Conservation (phyloP, 352 stramenopile species). For the Globisporangium solare region DNA sequence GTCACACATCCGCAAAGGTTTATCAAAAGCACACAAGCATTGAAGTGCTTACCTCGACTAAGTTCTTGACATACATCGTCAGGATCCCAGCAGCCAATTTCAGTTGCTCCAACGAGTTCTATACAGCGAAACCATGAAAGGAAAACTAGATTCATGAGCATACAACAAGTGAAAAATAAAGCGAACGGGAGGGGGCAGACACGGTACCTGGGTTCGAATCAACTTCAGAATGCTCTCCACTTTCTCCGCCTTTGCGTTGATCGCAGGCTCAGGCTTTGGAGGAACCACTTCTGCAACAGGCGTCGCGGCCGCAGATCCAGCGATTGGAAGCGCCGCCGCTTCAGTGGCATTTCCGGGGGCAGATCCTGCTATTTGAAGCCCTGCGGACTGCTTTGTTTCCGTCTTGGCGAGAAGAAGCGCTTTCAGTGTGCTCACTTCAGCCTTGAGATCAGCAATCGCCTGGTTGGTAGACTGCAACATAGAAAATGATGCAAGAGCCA, state of each 20-base stretch:
- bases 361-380: neutral
- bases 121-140: neutral
- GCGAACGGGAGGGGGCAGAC: neutral
- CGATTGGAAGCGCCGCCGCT: neutral
- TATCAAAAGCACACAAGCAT: neutral
- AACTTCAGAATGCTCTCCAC: conserved; percentile 46
- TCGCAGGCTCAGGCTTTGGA: conserved; percentile 2
- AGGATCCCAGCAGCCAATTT: conserved; percentile 66
- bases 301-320: neutral
- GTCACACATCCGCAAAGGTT: neutral
- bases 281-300: neutral
- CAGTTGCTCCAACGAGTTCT: conserved; percentile 73
- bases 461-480: conserved; percentile 30
- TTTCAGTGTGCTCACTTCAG: conserved; percentile 65
- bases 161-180: neutral
- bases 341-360: neutral
- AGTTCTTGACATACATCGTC: conserved; percentile 86
- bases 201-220: conserved; percentile 40
- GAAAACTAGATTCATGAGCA: conserved; percentile 1
- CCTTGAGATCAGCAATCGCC: conserved; percentile 62
- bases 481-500: no score
- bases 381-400: conserved; percentile 6
- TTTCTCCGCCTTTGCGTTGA: conserved; percentile 31
- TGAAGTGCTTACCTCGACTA: conserved; percentile 50
- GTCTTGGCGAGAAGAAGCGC: conserved; percentile 38